phyloP scores from a whole-genome alignment of 169 alveolate genomes.

The Plasmodium adleri region DNA sequence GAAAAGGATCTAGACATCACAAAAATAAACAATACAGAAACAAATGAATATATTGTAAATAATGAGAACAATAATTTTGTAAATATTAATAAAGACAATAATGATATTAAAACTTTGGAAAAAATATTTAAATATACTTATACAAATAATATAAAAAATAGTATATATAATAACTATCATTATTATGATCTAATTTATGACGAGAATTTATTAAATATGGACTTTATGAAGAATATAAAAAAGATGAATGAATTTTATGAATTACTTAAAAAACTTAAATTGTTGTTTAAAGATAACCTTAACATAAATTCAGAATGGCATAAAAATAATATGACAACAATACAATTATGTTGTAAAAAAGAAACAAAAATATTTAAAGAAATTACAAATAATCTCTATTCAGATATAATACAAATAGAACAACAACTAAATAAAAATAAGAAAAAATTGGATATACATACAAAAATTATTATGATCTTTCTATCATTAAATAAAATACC shows the following conservation, averaged over 20 bases:
- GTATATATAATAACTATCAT: too few species aligned
- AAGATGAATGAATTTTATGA: constrained; percentile 68
- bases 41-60: neutral
- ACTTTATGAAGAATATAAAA: constrained; percentile 52
- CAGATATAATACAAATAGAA: constrained; percentile 49
- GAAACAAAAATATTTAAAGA: constrained; percentile 54
- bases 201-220: neutral
- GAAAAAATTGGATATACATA: constrained; percentile 31
- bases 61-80: neutral
- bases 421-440: constrained; percentile 57
- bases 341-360: constrained; percentile 47
- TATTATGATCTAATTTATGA: too few species aligned
- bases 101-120: neutral
- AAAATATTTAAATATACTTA: too few species aligned
- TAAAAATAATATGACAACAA: constrained; percentile 37
- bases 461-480: constrained; percentile 34
- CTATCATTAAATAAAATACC: constrained; percentile 51
- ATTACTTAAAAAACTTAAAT: constrained; percentile 53
- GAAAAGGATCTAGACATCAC: neutral
- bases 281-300: constrained; percentile 31
- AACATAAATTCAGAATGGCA: constrained; percentile 47
- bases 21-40: neutral
- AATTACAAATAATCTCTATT: constrained; percentile 37
- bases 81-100: neutral
- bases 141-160: neutral